Evolutionary conservation across 805 yeast genomes (phyloP), one percentile per base, ranked within the genome.

Genomic region (Cyberlindnera suaveolens): DNA sequence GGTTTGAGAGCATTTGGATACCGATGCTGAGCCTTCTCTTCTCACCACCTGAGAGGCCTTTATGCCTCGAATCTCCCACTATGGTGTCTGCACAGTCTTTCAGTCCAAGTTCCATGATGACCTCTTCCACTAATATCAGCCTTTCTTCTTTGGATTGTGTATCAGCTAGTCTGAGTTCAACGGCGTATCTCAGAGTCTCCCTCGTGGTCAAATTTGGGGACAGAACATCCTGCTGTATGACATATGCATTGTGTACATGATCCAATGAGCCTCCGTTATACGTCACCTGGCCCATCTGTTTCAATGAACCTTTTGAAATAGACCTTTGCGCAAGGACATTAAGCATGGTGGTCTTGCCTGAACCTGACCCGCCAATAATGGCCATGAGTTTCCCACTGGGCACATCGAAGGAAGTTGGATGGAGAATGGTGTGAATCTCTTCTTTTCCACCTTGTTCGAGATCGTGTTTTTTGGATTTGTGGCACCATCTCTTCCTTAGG

Each of bases 321-420:
- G 69, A 51, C 49, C 84, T 61, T 35, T 75, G 71, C 0, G 88
- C 83, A 29, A 83, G 61, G 1, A 77, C 76, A 55, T 88, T 88
- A 30, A 88, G 65, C 37, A 87, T 58, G 0, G 96, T 85, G 0
- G 96, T 88, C 56, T 88, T 87, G 3, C 96, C 96, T 3, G 89
- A 79, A 0, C 96, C 96, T 0, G 91, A 82, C 0, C 96, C 95
- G 6, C 96, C 96, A 68, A 88, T 78, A 9, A 88, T 83, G 5
- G 95, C 95, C 67, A 86, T 72, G 34, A 88, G 57, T 3, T 82
- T 70, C 13, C 86, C 85, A n/a, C 73, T 57, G 0, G 79, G 77
- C 8, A 85, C 67, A 36, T 78, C 78, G 45, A 85, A 73, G 0
- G 89, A 78, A 30, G 85, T 71, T 58, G 39, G 19, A 19, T 47